Evolutionary conservation across 106 monocot genomes (phyloP), one percentile per base, ranked within the genome.

Genomic region (Dendrobium catenatum): DNA sequence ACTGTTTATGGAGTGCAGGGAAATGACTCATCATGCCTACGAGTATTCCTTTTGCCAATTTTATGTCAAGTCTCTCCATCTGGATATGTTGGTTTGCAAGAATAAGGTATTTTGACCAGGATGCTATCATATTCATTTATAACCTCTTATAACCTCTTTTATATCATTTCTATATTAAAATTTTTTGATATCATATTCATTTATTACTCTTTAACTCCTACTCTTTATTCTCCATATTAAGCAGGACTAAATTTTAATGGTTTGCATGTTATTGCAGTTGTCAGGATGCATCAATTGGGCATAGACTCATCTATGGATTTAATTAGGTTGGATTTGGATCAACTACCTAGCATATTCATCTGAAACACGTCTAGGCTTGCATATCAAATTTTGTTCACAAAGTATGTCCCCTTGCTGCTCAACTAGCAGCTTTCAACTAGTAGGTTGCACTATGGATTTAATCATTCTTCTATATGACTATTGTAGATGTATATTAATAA

Each of bases 281-380:
- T 74, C 81, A 91, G 81, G 88, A 93, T 85, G 98, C 95, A 64
- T 73, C 95, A 83, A 90, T 99, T 93, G 98, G 92, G 93, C n/a
- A 73, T 95, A 72, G 87, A 84, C 27, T 26, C 26, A 26, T 26
- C 26, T 26, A 26, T 26, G 26, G 26, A 26, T 26, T 26, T 26
- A 26, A 26, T 89, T 26, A 26, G 26, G 26, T 26, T 26, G 26
- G n/a, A n/a, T n/a, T n/a, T n/a, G n/a, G n/a, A n/a, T n/a, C n/a
- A n/a, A n/a, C n/a, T n/a, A n/a, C n/a, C n/a, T n/a, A n/a, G n/a
- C n/a, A n/a, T n/a, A n/a, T n/a, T n/a, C n/a, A n/a, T n/a, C n/a
- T n/a, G n/a, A n/a, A n/a, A n/a, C n/a, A n/a, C n/a, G n/a, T n/a
- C n/a, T n/a, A n/a, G n/a, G n/a, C n/a, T n/a, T n/a, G n/a, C n/a